These are phyloP conservation scores for Naganishia kalamii DNA, from an alignment of 768 basidiomycete species.

Conservation along the genomic window DNA sequence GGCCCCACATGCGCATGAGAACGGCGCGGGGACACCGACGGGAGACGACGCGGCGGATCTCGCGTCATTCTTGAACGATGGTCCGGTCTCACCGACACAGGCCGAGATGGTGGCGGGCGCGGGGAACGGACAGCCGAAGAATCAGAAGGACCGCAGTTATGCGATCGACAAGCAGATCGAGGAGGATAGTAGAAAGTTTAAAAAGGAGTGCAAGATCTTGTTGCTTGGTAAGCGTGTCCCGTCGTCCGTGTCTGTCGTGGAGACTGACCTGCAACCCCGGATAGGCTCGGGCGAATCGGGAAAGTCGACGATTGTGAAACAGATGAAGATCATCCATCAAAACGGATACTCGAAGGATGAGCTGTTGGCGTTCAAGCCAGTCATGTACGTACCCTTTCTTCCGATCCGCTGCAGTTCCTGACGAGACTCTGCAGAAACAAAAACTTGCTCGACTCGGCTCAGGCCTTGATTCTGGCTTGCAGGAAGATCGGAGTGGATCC, in stretches of 20 bases:
- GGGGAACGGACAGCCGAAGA: constrained; percentile 25
- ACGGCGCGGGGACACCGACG: constrained; percentile 12
- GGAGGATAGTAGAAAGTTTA: constrained; percentile 73
- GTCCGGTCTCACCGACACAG: constrained; percentile 28
- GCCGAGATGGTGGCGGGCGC: constrained; percentile 16
- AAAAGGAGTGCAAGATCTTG: constrained; percentile 86
- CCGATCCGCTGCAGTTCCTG: background rate
- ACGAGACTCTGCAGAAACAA: constrained; percentile 30
- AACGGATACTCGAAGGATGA: constrained; percentile 76
- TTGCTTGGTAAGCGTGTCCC: constrained; percentile 65
- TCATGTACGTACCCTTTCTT: constrained; percentile 57
- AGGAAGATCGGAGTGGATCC: constrained; percentile 78
- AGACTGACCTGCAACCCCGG: background rate
- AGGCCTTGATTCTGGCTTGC: constrained; percentile 77
- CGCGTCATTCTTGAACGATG: constrained; percentile 22
- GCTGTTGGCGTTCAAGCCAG: constrained; percentile 65
- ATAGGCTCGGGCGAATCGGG: constrained; percentile 90
- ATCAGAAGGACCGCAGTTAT: constrained; percentile 42
- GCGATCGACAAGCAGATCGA: constrained; percentile 74
- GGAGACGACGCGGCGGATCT: constrained; percentile 23
- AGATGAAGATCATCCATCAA: constrained; percentile 98
- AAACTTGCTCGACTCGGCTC: constrained; percentile 78
- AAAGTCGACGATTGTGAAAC: constrained; percentile 92
- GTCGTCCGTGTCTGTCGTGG: background rate
- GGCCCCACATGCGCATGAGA: constrained; percentile 15